Base-by-base conservation (phyloP, 345 rosid species). In the Raphanus raphanistrum region DNA sequence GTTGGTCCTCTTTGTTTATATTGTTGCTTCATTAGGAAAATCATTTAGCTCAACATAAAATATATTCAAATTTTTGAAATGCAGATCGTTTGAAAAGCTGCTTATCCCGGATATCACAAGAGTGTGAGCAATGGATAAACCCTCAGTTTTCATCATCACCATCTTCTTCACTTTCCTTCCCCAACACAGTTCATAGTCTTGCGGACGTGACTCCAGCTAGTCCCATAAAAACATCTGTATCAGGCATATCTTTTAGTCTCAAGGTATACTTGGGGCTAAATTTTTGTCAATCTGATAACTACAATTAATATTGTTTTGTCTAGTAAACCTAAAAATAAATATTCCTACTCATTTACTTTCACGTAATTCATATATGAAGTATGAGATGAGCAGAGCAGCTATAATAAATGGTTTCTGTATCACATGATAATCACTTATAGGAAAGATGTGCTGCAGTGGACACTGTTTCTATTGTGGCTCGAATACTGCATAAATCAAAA, bases 401-500 rank as follows among this genome's bases (percentile, higher is more conserved):
- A 25, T 67, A 68, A 62, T 38, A 38, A 35, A 68, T 68, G 2
- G 75, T 26, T 73, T 61, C 48, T 73, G 25, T 17, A 29, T 48
- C 35, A 36, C 74, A 50, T 60, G 75, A 66, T 71, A 17, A 70
- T 85, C 73, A 27, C 76, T 84, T 84, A 82, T 91, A 96, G 99
- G 99, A 96, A 87, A 90, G 99, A 82, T 96, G 99, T 84, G 85
- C 90, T 6, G 99, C 82, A 65, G 97, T 91, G 35, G 94, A 96
- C 71, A 87, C 89, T 15, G 7, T 88, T 63, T 84, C 90, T 72
- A 90, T 96, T 79, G 98, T 93, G 74, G 92, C 96, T 83, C 96
- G 86, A 79, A 81, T 89, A 69, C 80, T 96, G 84, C 88, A 90
- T 76, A 93, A 87, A 83, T 93, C 99, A 74, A 96, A 87, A 87